A percentile compares a stretch with the other conserved stretches of the same genome.
phyloP scores from a whole-genome alignment of 768 basidiomycete genomes.

The Lepiota venenata region DNA sequence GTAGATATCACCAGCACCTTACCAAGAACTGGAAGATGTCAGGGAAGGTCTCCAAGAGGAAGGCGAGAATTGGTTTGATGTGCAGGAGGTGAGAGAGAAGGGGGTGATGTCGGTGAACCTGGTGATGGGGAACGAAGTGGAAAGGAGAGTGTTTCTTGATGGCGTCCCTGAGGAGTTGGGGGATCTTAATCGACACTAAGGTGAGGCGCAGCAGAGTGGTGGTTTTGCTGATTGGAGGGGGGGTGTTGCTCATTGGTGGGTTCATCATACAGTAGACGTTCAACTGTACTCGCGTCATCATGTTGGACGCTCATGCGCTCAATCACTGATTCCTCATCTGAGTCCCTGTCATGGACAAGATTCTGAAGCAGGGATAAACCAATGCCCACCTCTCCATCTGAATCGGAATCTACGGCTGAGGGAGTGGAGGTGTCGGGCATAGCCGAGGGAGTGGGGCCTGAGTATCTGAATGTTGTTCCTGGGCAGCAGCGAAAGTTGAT shows the following conservation, averaged over 20 bases:
- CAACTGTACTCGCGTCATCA: conserved; percentile 19
- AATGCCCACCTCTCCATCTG: conserved; percentile 65
- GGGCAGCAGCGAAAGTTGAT: conserved; percentile 9
- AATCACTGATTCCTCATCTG: conserved; percentile 25
- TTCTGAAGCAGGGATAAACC: conserved; percentile 64
- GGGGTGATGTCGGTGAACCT: conserved; percentile 12
- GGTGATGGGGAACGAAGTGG: conserved; percentile 3
- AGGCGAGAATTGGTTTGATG: background rate
- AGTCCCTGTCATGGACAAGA: conserved; percentile 34
- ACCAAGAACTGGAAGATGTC: conserved; percentile 42
- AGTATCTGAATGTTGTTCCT: conserved; percentile 1
- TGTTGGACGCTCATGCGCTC: background rate
- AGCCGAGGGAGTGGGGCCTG: conserved; percentile 4
- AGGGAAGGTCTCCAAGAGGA: conserved; percentile 24
- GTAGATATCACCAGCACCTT: conserved; percentile 60
- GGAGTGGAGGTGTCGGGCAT: conserved; percentile 21
- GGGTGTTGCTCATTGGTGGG: conserved; percentile 13
- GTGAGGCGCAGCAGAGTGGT: background rate
- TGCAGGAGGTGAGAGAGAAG: conserved; percentile 16
- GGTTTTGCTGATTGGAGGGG: background rate
- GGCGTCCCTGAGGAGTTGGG: background rate
- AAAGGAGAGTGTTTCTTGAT: background rate
- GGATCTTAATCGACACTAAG: background rate
- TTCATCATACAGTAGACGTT: conserved; percentile 20
- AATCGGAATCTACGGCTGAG: conserved; percentile 31